Conservation (phyloP, 441 rosid genomes). For the Bruguiera hainesii region DNA sequence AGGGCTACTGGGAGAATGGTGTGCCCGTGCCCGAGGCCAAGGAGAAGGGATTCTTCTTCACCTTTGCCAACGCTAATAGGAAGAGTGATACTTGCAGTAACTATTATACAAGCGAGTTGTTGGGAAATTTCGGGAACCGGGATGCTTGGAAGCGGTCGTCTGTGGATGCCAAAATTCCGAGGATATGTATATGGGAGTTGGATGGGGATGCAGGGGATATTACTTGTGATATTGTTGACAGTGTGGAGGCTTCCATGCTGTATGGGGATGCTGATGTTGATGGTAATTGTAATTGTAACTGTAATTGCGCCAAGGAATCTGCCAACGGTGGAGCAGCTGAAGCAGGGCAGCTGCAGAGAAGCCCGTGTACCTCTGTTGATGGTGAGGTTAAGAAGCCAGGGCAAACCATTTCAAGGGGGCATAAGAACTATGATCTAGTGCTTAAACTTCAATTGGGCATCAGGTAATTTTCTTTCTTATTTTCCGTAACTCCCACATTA, state of each 20-base stretch:
- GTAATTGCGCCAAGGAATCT: conserved; percentile 1
- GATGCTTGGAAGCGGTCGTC: conserved; percentile 62
- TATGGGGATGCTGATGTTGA: conserved; percentile 26
- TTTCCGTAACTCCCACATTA: not conserved
- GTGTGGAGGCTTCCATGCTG: conserved; percentile 50
- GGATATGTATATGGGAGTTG: conserved; percentile 91
- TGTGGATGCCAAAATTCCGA: conserved; percentile 56
- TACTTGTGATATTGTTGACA: conserved; percentile 88
- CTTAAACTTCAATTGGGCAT: conserved; percentile 89
- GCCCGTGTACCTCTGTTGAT: conserved; percentile 55
- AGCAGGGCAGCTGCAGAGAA: conserved; percentile 45
- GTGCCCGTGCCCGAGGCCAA: conserved; percentile 56
- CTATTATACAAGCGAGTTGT: not conserved
- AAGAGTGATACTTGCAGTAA: not conserved
- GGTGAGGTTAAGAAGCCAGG: conserved; percentile 71
- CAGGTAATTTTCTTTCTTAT: conserved; percentile 45
- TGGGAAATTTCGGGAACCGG: conserved; percentile 7
- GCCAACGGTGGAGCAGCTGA: conserved; percentile 29
- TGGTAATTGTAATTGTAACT: not conserved
- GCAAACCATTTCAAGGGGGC: conserved; percentile 82
- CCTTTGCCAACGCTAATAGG: conserved; percentile 20
- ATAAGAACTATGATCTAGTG: conserved; percentile 89
- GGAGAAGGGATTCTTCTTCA: conserved; percentile 24
- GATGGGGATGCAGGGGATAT: conserved; percentile 97
- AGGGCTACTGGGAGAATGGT: conserved; percentile 85